phyloP scores from a whole-genome alignment of 1,139 yeast genomes.

The Magnusiomyces magnusii region DNA sequence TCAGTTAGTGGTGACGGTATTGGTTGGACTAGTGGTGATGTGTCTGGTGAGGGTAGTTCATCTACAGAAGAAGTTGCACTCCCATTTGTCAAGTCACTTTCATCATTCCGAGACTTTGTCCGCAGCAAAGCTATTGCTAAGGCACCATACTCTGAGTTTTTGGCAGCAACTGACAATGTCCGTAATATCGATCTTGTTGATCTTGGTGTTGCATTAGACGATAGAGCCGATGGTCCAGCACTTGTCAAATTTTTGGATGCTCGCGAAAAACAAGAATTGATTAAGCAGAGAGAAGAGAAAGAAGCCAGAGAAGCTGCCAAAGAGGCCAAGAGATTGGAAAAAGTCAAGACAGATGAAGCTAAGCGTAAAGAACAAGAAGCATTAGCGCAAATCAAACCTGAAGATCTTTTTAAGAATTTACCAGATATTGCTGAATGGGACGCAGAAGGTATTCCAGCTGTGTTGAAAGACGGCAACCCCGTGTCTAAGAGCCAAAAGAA shows the following conservation, averaged over 20 bases:
- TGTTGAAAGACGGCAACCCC: slow-evolving; percentile 72
- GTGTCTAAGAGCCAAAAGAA: slow-evolving; percentile 81
- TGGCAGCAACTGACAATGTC: slow-evolving; percentile 51
- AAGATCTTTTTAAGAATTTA: slow-evolving; percentile 57
- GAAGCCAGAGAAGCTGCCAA: slow-evolving; percentile 37
- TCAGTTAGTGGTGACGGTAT: slow-evolving; percentile 55
- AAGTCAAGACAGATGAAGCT: slow-evolving; percentile 21
- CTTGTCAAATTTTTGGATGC: slow-evolving; percentile 70
- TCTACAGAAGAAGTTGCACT: slow-evolving; percentile 59
- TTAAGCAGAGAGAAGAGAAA: slow-evolving; percentile 37
- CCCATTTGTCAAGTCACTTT: slow-evolving; percentile 73
- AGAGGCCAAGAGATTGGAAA: slow-evolving; percentile 9
- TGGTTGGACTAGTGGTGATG: slow-evolving; percentile 61
- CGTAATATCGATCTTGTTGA: slow-evolving; percentile 60
- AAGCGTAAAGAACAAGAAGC: slow-evolving; percentile 60
- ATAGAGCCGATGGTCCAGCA: slow-evolving; percentile 72
- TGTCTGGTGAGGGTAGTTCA: slow-evolving; percentile 27
- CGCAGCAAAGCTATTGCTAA: slow-evolving; percentile 66
- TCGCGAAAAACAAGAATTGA: slow-evolving; percentile 58
- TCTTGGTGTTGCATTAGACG: slow-evolving; percentile 81
- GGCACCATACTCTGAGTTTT: slow-evolving; percentile 46
- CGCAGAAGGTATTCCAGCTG: slow-evolving; percentile 73
- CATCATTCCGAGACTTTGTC: slow-evolving; percentile 74
- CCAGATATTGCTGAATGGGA: slow-evolving; percentile 69
- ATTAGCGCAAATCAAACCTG: slow-evolving; percentile 63